Evolutionary conservation across 306 rosid species (phyloP).

Genomic region (Lathyrus sativus): DNA sequence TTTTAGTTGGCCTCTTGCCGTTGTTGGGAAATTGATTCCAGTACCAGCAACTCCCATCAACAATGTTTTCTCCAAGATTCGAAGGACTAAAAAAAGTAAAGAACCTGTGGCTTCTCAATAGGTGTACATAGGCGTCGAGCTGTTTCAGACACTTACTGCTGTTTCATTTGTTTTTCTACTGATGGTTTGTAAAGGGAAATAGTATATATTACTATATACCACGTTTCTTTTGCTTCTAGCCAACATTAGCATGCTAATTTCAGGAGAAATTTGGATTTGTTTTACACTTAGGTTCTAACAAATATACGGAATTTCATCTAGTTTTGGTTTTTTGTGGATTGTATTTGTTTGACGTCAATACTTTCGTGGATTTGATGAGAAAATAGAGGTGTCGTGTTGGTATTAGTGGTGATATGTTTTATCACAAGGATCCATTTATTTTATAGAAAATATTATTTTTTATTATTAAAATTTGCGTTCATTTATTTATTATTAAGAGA

Average conservation of each 20-base stretch:
- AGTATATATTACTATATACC: conserved; percentile 4
- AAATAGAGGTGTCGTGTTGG: no score
- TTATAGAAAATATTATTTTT: no score
- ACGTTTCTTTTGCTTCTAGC: conserved; percentile 20
- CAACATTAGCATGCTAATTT: conserved; percentile 23
- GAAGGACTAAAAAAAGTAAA: conserved; percentile 35
- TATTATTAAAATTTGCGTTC: no score
- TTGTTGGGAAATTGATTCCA: conserved; percentile 78
- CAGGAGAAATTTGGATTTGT: conserved; percentile 13
- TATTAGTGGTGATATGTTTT: no score
- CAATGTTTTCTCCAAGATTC: conserved; percentile 33
- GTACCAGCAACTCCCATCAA: conserved; percentile 58
- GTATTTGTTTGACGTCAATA: conserved; percentile 9
- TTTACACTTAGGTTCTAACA: conserved; percentile 40
- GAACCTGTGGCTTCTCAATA: conserved; percentile 23
- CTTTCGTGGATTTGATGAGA: background rate
- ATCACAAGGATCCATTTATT: no score
- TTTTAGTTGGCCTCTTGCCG: conserved; percentile 95
- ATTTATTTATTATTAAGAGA: no score
- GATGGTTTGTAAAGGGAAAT: background rate
- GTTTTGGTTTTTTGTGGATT: conserved; percentile 21
- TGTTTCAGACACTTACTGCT: conserved; percentile 4
- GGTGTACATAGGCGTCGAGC: conserved; percentile 34
- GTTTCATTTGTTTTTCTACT: background rate
- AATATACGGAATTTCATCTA: conserved; percentile 7